Percentiles rank a stretch among this genome's conserved stretches.
These are phyloP conservation scores for Termitomyces sp. DNA, from an alignment of 768 basidiomycete species.

Conservation along the genomic window DNA sequence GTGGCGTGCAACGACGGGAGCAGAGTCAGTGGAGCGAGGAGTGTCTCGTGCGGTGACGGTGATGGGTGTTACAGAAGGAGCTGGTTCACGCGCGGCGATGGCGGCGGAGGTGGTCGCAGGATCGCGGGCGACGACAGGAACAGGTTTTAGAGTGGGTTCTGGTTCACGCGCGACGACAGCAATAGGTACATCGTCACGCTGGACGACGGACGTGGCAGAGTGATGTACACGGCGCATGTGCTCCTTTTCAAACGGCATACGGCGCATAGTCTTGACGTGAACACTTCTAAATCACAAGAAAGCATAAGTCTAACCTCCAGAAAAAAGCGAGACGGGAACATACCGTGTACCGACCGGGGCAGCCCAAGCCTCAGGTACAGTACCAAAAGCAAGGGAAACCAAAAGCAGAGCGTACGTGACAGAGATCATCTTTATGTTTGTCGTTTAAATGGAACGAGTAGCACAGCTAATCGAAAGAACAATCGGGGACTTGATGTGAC, in stretches of 20 bases:
- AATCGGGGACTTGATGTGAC: neutral
- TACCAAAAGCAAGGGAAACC: constrained; percentile 10
- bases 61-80: neutral
- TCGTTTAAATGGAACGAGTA: neutral
- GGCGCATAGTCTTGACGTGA: constrained; percentile 13
- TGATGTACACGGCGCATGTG: constrained; percentile 12
- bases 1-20: neutral
- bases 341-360: constrained; percentile 18
- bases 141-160: neutral
- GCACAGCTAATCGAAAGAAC: constrained; percentile 16
- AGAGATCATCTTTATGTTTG: constrained; percentile 14
- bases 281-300: neutral
- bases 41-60: neutral
- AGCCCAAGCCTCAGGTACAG: constrained; percentile 11
- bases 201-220: constrained; percentile 9
- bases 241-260: constrained; percentile 4
- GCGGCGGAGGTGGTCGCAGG: neutral
- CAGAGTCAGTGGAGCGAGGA: neutral
- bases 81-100: neutral
- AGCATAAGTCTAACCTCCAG: neutral
- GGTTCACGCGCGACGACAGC: neutral
- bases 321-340: neutral
- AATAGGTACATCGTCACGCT: neutral
- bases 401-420: constrained; percentile 15
- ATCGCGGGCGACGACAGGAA: neutral